Percentiles rank a stretch among this genome's conserved stretches.
Conservation (phyloP, 2,329 filamentous ascomycete genomes). For the Dactylella cylindrospora region DNA sequence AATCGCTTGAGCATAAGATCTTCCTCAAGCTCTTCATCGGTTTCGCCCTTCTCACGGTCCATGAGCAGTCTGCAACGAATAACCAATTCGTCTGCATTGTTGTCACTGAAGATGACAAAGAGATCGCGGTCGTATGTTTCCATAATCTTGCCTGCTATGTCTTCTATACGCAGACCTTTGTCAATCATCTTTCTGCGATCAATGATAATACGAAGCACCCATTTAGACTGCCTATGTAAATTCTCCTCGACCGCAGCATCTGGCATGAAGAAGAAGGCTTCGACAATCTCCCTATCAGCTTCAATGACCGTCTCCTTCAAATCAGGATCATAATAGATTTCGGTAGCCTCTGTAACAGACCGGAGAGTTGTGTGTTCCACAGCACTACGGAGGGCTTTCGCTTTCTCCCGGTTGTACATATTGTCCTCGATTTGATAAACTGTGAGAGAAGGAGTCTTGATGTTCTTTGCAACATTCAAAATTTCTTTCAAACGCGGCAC, state of each 20-base stretch:
- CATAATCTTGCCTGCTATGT: slow-evolving; percentile 87
- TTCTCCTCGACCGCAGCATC: slow-evolving; percentile 71
- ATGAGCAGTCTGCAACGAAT: slow-evolving; percentile 85
- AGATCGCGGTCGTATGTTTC: slow-evolving; percentile 81
- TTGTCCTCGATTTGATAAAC: slow-evolving; percentile 73
- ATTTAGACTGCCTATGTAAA: slow-evolving; percentile 73
- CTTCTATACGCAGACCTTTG: slow-evolving; percentile 85
- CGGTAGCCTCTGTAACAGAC: slow-evolving; percentile 85
- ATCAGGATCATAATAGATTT: slow-evolving; percentile 96
- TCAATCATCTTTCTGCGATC: slow-evolving; percentile 94
- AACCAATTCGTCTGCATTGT: slow-evolving; percentile 93
- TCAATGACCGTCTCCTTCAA: slow-evolving; percentile 81
- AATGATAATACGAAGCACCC: slow-evolving; percentile 89
- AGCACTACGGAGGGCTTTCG: slow-evolving; percentile 80
- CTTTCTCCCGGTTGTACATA: slow-evolving; percentile 70
- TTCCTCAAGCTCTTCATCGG: slow-evolving; percentile 74
- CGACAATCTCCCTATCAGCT: slow-evolving; percentile 88
- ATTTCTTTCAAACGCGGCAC: slow-evolving; percentile 99
- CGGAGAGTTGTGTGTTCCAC: slow-evolving; percentile 94
- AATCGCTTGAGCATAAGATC: slow-evolving; percentile 91
- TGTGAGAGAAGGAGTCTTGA: slow-evolving; percentile 97
- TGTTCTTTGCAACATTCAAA: slow-evolving; percentile 94
- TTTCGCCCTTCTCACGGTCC: slow-evolving; percentile 63
- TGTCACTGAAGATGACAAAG: slow-evolving; percentile 93
- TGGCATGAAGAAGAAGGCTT: slow-evolving; percentile 93